Conservation (phyloP, 1,284 basidiomycete genomes). For the Malassezia caprae region DNA sequence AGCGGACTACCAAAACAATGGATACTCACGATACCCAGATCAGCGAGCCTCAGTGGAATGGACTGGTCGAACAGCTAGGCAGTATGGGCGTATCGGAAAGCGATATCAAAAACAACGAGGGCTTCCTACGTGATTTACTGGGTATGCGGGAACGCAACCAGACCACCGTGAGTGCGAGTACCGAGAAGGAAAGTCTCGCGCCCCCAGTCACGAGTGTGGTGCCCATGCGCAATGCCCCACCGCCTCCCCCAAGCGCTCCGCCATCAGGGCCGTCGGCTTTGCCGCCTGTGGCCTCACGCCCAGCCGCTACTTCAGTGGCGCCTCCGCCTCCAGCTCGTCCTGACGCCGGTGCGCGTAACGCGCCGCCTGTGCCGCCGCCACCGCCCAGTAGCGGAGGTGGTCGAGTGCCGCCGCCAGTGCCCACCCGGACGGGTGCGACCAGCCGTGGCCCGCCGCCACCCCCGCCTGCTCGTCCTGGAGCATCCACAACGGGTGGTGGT, state of each 20-base stretch:
- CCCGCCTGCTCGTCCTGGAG: conserved; percentile 1
- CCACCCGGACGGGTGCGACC: neutral
- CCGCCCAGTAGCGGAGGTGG: neutral
- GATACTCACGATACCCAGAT: conserved; percentile 80
- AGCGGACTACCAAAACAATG: conserved; percentile 46
- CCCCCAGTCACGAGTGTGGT: conserved; percentile 23
- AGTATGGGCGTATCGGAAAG: conserved; percentile 56
- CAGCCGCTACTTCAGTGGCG: neutral
- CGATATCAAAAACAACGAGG: conserved; percentile 65
- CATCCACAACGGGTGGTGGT: neutral
- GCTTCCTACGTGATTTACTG: conserved; percentile 79
- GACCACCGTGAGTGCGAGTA: conserved; percentile 23
- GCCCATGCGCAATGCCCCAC: conserved; percentile 29
- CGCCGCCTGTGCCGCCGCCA: neutral
- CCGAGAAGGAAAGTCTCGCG: conserved; percentile 57
- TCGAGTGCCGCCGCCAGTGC: conserved; percentile 10
- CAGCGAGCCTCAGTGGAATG: conserved; percentile 89
- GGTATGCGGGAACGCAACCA: conserved; percentile 53
- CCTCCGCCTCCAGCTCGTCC: neutral
- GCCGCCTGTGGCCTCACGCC: conserved; percentile 19
- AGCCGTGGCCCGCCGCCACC: neutral
- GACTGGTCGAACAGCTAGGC: conserved; percentile 64
- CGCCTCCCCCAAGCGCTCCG: conserved; percentile 23
- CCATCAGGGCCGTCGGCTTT: neutral
- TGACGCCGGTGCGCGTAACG: neutral